Evolutionary conservation across 495 filamentous ascomycete genomes (phyloP), one percentile per base, ranked within the genome.

Genomic region (Trichoderma orchidacearum): DNA sequence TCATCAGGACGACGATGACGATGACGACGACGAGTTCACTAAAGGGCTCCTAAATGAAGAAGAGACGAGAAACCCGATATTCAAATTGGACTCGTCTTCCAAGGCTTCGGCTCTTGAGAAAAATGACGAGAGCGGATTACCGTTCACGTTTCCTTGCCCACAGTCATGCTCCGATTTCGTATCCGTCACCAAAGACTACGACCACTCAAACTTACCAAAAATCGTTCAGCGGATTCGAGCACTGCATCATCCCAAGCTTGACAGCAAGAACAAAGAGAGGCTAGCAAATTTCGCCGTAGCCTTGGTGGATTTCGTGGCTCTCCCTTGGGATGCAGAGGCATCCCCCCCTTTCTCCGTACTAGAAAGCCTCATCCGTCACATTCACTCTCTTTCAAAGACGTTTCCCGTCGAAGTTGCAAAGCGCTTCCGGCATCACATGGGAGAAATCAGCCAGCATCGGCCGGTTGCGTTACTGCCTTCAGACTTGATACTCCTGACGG

Each of bases 151-250:
- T 62, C 74, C 79, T 13, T 97, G 94, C 61, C 93, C 93, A 1
- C 74, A 84, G 32, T 83, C 76, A 35, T 87, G 94, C 57, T 76
- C 77, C 13, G 83, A 90, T 52, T 75, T 99, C 38, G 70, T 95
- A 18, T 62, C 79, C 29, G 78, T 85, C 4, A 80, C 85, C 48
- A 68, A 80, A 57, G 70, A 70, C 30, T 71, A 90, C 30, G 61
- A 83, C 0, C 59, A 77, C 5, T 62, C 82, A 3, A 81, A 93
- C 60, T 66, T 91, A 0, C 86, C 89, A 6, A 84, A 81, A 1
- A 80, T 94, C n/a, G 73, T 96, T 38, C 89, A 92, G 64, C 80
- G 90, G 45, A 94, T 99, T 60, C 80, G 93, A 64, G 83, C 89
- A 5, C 69, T 95, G 11, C 84, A 97, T 63, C 89, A 96, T 62